Base-by-base conservation (phyloP, 371 early-diverging fungal species). In the Capillidium rhysosporum region DNA sequence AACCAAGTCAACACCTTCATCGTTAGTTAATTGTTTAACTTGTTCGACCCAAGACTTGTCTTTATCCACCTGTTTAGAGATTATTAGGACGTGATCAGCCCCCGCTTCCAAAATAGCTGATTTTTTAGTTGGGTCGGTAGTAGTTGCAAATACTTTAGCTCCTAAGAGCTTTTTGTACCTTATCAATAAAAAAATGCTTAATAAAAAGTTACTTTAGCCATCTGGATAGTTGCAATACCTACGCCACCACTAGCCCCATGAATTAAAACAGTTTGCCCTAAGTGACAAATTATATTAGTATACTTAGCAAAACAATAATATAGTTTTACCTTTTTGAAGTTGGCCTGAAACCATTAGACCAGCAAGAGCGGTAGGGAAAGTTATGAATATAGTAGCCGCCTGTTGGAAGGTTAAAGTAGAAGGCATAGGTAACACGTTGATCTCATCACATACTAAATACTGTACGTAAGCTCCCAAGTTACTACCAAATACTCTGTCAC, bases 71-170 rank as follows among this genome's bases (percentile, higher is more conserved):
- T 16, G 24, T 9, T 10, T 47, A 41, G 75, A 69, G 65, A 90
- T 89, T 61, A 87, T 86, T 53, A 92, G 68, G 16, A 65, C 78
- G 45, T 70, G 68, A 57, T 89, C 88, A 0, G 92, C 89, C 0
- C 90, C 90, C 38, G 72, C 69, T 21, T 58, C 59, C 44, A 69
- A 66, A 20, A 80, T 81, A 26, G 89, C 65, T 24, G 70, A 72
- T 7, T 85, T 67, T 57, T 92, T 92, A 18, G 75, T 79, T 31
- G 64, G 58, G 25, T 82, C 77, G 5, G 86, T 84, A 0, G 81
- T 85, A 4, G 89, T 86, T 1, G 85, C 89, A 62, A 92, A 86
- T 7, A 90, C 90, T 9, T 66, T 77, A 4, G 89, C 89, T 14
- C 91, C 91, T 14, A 87, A 56, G 3, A 73, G 72, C 58, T 69